Percentiles rank a stretch among this genome's conserved stretches.
phyloP scores from a whole-genome alignment of 345 rosid genomes.

The Sapria himalayana region DNA sequence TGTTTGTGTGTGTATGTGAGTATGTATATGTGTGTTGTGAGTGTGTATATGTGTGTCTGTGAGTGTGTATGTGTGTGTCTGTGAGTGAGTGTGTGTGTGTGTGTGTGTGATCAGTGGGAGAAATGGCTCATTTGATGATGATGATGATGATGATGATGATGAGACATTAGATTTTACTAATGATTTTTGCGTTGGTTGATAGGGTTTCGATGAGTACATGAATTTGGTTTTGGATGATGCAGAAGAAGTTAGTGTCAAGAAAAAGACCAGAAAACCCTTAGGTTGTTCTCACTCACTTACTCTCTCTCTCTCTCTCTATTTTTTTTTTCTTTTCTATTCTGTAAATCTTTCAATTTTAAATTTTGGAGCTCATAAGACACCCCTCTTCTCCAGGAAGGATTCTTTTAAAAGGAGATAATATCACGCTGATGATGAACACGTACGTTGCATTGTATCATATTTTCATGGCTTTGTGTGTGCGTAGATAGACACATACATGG shows the following conservation, averaged over 20 bases:
- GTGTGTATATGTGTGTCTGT: too few relatives aligned
- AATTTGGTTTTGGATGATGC: conserved; percentile 90
- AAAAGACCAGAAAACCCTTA: conserved; percentile 59
- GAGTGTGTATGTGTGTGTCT: too few relatives aligned
- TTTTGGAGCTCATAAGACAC: conserved; percentile 1
- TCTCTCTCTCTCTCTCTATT: not conserved
- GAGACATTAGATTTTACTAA: too few relatives aligned
- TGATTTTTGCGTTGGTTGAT: too few relatives aligned
- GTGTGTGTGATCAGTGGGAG: too few relatives aligned
- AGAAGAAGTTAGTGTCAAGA: conserved; percentile 82
- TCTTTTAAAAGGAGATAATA: conserved; percentile 79
- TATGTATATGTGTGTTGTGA: too few relatives aligned
- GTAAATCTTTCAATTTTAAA: not conserved
- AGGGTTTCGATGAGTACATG: conserved; percentile 99
- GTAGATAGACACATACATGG: too few relatives aligned
- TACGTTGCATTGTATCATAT: conserved; percentile 14
- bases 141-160: too few relatives aligned
- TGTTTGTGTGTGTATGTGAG: too few relatives aligned
- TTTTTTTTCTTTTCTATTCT: not conserved
- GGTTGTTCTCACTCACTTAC: conserved; percentile 18
- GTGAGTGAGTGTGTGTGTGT: too few relatives aligned
- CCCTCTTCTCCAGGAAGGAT: conserved; percentile 52
- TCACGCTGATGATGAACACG: conserved; percentile 86
- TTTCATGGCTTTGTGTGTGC: not conserved
- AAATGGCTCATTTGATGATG: too few relatives aligned